A percentile compares a stretch with the other conserved stretches of the same genome.
Conservation (phyloP, 495 filamentous ascomycete species). For the Trichoderma gamsii region DNA sequence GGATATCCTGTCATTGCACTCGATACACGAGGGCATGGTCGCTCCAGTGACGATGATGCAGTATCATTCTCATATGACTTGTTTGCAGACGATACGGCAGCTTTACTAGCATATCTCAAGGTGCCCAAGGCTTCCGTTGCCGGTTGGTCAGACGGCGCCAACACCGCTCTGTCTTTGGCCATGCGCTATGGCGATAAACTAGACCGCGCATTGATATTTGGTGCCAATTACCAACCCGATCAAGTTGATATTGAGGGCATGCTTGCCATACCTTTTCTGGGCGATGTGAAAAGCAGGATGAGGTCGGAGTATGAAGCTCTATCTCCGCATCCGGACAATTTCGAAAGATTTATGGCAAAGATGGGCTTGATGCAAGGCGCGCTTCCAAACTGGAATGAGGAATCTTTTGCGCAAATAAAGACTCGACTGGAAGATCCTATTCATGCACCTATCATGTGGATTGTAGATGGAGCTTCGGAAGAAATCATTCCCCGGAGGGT, state of each 20-base stretch:
- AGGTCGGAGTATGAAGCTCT: background rate
- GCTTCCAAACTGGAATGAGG: background rate
- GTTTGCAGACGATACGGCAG: background rate
- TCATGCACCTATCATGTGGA: background rate
- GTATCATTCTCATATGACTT: constrained; percentile 1
- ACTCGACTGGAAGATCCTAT: background rate
- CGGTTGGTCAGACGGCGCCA: constrained; percentile 13
- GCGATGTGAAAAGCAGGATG: background rate
- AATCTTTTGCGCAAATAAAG: background rate
- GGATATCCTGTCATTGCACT: background rate
- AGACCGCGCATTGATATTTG: constrained; percentile 8
- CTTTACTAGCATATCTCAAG: background rate
- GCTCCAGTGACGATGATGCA: background rate
- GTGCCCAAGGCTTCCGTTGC: background rate
- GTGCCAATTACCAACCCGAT: background rate
- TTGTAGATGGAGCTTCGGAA: background rate
- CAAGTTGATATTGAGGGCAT: background rate
- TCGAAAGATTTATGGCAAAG: background rate
- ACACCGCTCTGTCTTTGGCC: background rate
- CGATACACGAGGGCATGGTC: constrained; percentile 2
- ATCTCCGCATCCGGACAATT: background rate
- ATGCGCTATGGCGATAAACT: constrained; percentile 8
- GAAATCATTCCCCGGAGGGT: background rate
- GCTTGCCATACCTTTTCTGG: background rate
- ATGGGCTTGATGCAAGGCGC: background rate